These are phyloP conservation scores for Nematocida ironsii DNA, from an alignment of 371 early-diverging fungal genomes.

Conservation along the genomic window DNA sequence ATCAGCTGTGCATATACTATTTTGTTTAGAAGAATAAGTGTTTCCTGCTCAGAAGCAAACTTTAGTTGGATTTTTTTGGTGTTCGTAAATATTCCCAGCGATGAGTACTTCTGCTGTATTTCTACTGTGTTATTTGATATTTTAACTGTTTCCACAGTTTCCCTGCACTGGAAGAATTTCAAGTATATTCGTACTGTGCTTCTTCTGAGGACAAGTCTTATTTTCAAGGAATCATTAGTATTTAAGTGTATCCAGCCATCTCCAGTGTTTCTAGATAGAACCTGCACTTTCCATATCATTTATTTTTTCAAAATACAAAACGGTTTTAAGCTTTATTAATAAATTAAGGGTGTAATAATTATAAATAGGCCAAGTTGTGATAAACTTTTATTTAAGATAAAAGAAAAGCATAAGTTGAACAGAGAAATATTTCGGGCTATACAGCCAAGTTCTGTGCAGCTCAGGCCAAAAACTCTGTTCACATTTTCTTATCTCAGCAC, in stretches of 20 bases:
- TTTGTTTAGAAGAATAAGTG: not conserved
- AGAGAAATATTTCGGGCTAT: too few species aligned
- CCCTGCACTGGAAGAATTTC: slow-evolving; percentile 28
- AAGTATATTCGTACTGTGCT: not conserved
- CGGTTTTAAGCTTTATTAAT: not conserved
- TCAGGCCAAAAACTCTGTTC: too few species aligned
- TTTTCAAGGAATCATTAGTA: slow-evolving; percentile 2
- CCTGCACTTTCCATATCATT: slow-evolving; percentile 22
- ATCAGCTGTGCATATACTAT: not conserved
- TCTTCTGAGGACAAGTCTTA: not conserved
- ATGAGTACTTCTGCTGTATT: not conserved
- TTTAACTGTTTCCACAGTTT: not conserved
- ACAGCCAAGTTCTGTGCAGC: too few species aligned
- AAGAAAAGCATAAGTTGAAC: too few species aligned
- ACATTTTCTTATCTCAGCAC: too few species aligned
- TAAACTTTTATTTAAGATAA: too few species aligned
- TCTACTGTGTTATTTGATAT: not conserved
- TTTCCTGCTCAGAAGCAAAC: slow-evolving; percentile 2
- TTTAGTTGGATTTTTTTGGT: not conserved
- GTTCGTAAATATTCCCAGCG: not conserved
- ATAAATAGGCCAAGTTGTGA: too few species aligned
- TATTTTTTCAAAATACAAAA: not conserved
- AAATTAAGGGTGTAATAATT: too few species aligned
- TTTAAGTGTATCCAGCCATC: slow-evolving; percentile 21
- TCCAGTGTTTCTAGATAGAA: not conserved